A percentile compares a stretch with the other conserved stretches of the same genome.
Conservation (phyloP, 305 asterid species). For the Fraxinus latifolia region DNA sequence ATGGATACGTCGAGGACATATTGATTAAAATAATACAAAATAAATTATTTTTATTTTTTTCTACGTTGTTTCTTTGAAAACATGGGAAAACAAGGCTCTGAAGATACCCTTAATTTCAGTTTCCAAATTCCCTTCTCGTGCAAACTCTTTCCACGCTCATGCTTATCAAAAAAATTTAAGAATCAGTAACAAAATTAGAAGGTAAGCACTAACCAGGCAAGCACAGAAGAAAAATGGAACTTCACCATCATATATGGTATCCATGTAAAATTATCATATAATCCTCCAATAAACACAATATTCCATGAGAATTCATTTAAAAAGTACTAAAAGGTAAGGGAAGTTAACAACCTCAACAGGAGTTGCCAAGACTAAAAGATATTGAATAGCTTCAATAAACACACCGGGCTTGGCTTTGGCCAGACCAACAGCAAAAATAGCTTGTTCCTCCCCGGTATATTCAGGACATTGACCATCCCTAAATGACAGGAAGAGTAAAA, state of each 20-base stretch:
- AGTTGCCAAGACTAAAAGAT: constrained; percentile 89
- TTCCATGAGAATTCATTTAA: neutral
- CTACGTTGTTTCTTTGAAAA: neutral
- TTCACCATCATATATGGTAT: constrained; percentile 10
- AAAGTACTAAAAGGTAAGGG: constrained; percentile 5
- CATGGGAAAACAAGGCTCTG: neutral
- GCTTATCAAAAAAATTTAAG: neutral
- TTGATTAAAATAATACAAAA: neutral
- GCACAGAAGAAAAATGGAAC: neutral
- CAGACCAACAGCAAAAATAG: constrained; percentile 90
- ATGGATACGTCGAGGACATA: neutral
- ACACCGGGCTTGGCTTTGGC: constrained; percentile 82
- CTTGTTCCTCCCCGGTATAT: constrained; percentile 90
- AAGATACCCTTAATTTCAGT: neutral
- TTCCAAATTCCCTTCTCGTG: neutral
- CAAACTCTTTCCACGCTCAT: neutral
- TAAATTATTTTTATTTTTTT: neutral
- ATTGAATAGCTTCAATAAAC: constrained; percentile 92
- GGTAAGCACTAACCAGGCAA: neutral
- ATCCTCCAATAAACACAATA: constrained; percentile 4
- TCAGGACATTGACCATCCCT: constrained; percentile 98
- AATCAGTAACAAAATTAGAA: neutral
- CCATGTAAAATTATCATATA: constrained; percentile 1
- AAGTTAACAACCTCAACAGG: constrained; percentile 72
- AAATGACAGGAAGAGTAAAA: constrained; percentile 22